Percentiles rank a stretch among this genome's conserved stretches.
Evolutionary conservation across 495 filamentous ascomycete genomes (phyloP).

Genomic region (Penicilliopsis zonata): DNA sequence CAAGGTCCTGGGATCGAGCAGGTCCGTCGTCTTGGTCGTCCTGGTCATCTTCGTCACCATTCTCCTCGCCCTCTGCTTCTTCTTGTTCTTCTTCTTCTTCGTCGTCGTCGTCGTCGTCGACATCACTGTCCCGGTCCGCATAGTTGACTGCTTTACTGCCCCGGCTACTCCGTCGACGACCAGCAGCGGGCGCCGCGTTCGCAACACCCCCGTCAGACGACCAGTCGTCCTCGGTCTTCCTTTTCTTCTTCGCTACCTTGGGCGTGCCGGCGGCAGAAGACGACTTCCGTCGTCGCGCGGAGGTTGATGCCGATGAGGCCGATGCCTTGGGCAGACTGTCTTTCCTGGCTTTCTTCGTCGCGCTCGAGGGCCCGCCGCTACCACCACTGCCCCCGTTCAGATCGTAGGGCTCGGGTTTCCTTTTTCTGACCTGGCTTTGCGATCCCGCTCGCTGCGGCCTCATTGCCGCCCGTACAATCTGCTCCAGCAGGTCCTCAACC

Average conservation of each 20-base stretch:
- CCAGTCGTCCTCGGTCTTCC: constrained; percentile 31
- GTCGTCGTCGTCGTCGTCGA: constrained; percentile 48
- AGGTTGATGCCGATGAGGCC: no score
- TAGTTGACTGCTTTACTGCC: constrained; percentile 33
- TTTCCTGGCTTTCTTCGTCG: constrained; percentile 33
- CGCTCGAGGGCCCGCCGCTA: constrained; percentile 7
- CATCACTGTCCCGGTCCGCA: constrained; percentile 42
- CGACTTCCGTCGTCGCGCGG: constrained; percentile 24
- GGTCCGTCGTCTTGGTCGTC: constrained; percentile 4
- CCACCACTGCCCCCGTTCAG: constrained; percentile 13
- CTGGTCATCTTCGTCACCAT: constrained; percentile 9
- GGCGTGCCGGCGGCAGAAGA: constrained; percentile 16
- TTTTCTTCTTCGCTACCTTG: constrained; percentile 35
- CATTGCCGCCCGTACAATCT: constrained; percentile 40
- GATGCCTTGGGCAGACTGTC: no score
- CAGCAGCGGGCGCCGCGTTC: constrained; percentile 10
- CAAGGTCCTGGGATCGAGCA: constrained; percentile 1
- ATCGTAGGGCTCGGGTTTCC: constrained; percentile 31
- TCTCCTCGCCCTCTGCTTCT: constrained; percentile 12
- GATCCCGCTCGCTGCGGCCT: constrained; percentile 20
- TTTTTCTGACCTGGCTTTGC: constrained; percentile 27
- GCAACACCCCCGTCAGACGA: constrained; percentile 23
- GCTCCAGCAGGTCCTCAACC: constrained; percentile 66
- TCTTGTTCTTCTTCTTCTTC: constrained; percentile 30
- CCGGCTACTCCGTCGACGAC: constrained; percentile 30